Evolutionary conservation across 805 yeast genomes (phyloP), one percentile per base, ranked within the genome.

Genomic region (Schwanniomyces polymorphus): DNA sequence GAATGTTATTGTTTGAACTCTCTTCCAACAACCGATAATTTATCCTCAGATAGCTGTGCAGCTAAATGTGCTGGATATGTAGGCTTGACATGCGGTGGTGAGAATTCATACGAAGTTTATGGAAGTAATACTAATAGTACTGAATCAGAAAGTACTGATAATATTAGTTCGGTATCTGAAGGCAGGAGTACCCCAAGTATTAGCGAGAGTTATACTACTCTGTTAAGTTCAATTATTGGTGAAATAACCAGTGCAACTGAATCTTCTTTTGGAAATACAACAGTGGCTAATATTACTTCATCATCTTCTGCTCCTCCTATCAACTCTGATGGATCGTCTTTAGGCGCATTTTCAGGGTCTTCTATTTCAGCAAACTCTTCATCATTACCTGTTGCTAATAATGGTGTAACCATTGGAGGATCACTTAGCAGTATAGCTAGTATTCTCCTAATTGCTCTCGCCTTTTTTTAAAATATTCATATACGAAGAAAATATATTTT

Each of bases 381-480:
- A 7, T 27, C 46, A 2, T 41, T 47, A 23, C 38, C 47, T 11
- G 27, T 55, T 11, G 38, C 67, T 21, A 70, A 66, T 41, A 56
- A 60, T 8, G 76, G 71, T 1, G 60, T 74, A 12, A 72, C 72
- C 29, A 75, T 62, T 4, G 78, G 78, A 12, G 78, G 78, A 7
- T 76, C 72, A 2, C 75, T 72, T 4, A 77, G 78, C 11, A 78
- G 77, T 8, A 45, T 72, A 5, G 70, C 61, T 1, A 77, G 63
- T 1, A 35, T 65, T 3, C 56, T 57, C 4, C 43, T 65, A 3
- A 52, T 69, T 18, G 61, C 53, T 2, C 55, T 53, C 5, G 53
- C 53, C 0, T 49, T 61, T 7, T 65, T 70, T 52, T 68, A 68
- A 34, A 51, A 53, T 17, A 63, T 61, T 27, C 9, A 70, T 67